phyloP scores from a whole-genome alignment of 176 grass and related monocot genomes.

The sorghum (Sorghum bicolor) region Sorghum_bicolor_NCBIv3 NC_012878.2:3312001-3312500 shows the following conservation, averaged over 20 bases:
- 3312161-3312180: constrained; percentile 18
- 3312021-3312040: constrained; percentile 86
- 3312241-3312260: constrained; percentile 3
- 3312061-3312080: constrained; percentile 93
- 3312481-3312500: not conserved
- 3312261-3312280: not conserved
- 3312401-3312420: constrained; percentile 87
- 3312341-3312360: constrained; percentile 49
- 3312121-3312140: not conserved
- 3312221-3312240: constrained; percentile 76
- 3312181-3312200: constrained; percentile 95
- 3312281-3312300: constrained; percentile 7
- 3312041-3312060: constrained; percentile 83
- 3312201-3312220: constrained; percentile 80
- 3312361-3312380: constrained; percentile 92
- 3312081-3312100: constrained; percentile 93
- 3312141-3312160: not conserved
- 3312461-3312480: not conserved
- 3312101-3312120: constrained; percentile 17
- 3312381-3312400: constrained; percentile 96
- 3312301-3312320: not conserved
- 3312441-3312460: not conserved
- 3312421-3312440: constrained; percentile 56
- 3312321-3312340: not conserved
- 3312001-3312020: constrained; percentile 56